Evolutionary conservation across 352 stramenopile species (phyloP).

Genomic region (Phytophthora boehmeriae): DNA sequence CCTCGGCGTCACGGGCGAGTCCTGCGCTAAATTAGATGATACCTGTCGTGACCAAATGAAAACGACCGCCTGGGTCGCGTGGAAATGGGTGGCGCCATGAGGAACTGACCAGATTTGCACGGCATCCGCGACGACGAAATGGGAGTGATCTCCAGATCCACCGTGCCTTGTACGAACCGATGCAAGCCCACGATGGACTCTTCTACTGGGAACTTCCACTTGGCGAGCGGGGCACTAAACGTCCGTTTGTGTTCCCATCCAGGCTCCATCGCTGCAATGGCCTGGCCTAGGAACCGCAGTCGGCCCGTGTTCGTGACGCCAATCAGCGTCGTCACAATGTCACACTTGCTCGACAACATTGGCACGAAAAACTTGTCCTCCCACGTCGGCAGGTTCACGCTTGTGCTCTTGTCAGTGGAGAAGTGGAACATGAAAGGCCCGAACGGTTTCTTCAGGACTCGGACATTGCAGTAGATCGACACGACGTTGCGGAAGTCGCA

Average conservation of each 20-base stretch:
- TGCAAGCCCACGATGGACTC: conserved; percentile 70
- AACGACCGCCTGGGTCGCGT: conserved; percentile 51
- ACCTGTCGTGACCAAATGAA: conserved; percentile 71
- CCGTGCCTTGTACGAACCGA: conserved; percentile 65
- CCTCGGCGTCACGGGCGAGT: conserved; percentile 44
- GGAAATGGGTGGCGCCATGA: conserved; percentile 56
- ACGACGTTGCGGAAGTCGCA: conserved; percentile 78
- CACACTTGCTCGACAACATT: conserved; percentile 82
- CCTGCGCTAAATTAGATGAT: conserved; percentile 36
- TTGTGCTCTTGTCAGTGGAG: conserved; percentile 56
- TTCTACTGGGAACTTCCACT: conserved; percentile 85
- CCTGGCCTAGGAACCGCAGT: conserved; percentile 72
- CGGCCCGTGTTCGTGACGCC: conserved; percentile 61
- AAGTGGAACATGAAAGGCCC: conserved; percentile 90
- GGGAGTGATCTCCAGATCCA: conserved; percentile 63
- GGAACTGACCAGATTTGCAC: conserved; percentile 80
- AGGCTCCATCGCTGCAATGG: conserved; percentile 56
- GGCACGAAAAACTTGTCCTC: conserved; percentile 77
- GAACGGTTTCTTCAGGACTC: conserved; percentile 87
- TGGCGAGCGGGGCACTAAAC: conserved; percentile 53
- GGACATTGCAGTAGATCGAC: conserved; percentile 76
- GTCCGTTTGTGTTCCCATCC: conserved; percentile 63
- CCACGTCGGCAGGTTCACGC: conserved; percentile 65
- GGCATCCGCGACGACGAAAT: conserved; percentile 62
- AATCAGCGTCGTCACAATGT: conserved; percentile 79